Evolutionary conservation across 768 basidiomycete genomes (phyloP).

Genomic region (Hirschioporus abietinus): DNA sequence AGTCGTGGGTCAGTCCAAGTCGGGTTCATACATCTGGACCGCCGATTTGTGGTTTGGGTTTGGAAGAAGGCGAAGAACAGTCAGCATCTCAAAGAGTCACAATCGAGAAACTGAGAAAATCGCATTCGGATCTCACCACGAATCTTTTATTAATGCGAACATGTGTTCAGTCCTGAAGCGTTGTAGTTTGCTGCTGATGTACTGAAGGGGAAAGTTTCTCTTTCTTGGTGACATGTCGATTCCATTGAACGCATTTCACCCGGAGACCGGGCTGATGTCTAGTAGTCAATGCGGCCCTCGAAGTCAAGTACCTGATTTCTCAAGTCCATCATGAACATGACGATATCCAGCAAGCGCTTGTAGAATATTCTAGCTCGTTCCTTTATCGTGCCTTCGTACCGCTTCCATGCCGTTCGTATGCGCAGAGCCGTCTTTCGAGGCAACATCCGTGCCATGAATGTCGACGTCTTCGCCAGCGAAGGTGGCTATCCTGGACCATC

Average conservation of each 20-base stretch:
- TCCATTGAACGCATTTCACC: too few species aligned
- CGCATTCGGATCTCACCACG: not conserved
- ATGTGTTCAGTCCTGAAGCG: not conserved
- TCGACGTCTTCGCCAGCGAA: not conserved
- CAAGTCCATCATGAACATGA: too few species aligned
- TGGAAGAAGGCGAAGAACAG: not conserved
- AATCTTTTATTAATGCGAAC: not conserved
- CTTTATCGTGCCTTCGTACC: not conserved
- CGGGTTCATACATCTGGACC: not conserved
- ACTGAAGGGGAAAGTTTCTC: too few species aligned
- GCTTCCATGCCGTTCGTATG: not conserved
- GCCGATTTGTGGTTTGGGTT: not conserved
- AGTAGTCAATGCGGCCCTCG: too few species aligned
- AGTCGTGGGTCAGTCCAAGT: not conserved
- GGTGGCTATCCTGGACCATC: not conserved
- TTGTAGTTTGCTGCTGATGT: not conserved
- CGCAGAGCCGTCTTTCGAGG: not conserved
- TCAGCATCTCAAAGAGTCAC: not conserved
- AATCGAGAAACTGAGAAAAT: not conserved
- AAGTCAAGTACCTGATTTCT: too few species aligned
- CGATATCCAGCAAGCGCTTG: too few species aligned
- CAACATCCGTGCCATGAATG: not conserved
- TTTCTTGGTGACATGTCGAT: too few species aligned
- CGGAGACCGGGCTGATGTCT: too few species aligned
- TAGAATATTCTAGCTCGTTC: too few species aligned